Evolutionary conservation across 768 basidiomycete genomes (phyloP), one percentile per base, ranked within the genome.

Genomic region (Porphyrellus cyaneotinctus): DNA sequence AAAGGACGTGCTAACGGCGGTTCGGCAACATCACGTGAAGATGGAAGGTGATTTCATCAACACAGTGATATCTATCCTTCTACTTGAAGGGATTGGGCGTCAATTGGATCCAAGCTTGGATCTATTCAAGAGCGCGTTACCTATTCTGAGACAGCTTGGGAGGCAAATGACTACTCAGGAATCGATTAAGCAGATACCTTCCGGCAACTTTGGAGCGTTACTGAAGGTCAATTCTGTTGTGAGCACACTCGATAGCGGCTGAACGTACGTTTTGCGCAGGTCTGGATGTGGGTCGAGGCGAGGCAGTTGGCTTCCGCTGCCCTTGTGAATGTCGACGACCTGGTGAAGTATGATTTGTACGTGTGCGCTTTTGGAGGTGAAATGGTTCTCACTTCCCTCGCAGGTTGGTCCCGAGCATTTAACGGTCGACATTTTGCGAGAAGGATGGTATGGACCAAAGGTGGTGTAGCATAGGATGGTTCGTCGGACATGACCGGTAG

Each of bases 1-100:
- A 28, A 88, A 82, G 4, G 89, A 95, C 57, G 97, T 98, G 9
- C 74, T 99, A 44, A 85, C 74, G 61, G 83, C 85, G 31, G 95
- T 99, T 4, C 76, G 94, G 52, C 77, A 81, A 58, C 95, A 97
- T 69, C 95, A 97, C 65, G 97, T 98, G 58, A 97, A 92, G 75
- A 90, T 99, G 85, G 95, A 99, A 72, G 93, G 87, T 14, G 97
- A 98, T 69, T 99, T 99, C 66, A 85, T 98, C 65, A 99, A 99
- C 70, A 98, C 97, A 0, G 93, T 99, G 54, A 88, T 99, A 53
- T 91, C 90, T 11, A 92, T 97, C 51, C 71, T 99, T 49, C 69
- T 99, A 36, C 74, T 99, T 49, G 97, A 99, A 71, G 97, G 97
- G 2, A 97, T 99, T 59, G 97, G 97, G 20, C 75, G 95, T 53